Conservation (phyloP, 2,329 filamentous ascomycete genomes). For the Neopestalotiopsis clavispora region DNA sequence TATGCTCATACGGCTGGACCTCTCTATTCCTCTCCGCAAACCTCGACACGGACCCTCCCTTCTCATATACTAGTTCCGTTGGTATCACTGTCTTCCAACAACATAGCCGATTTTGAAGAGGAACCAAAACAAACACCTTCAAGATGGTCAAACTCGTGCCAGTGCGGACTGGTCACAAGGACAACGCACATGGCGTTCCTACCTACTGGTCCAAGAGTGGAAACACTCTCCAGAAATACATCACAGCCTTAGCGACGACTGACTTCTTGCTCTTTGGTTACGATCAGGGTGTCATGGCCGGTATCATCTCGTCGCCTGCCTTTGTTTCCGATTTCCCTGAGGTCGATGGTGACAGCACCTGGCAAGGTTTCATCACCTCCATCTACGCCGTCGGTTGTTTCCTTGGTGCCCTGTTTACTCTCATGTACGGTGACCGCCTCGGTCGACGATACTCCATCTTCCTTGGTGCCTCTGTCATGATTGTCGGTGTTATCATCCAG, state of each 20-base stretch:
- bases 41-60: conserved; percentile 7
- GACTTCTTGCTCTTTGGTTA: conserved; percentile 36
- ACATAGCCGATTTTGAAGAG: background rate
- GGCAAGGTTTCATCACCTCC: conserved; percentile 43
- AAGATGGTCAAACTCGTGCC: conserved; percentile 14
- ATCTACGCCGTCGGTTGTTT: conserved; percentile 50
- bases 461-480: conserved; percentile 56
- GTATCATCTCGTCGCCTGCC: conserved; percentile 33
- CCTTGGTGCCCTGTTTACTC: conserved; percentile 43
- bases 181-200: conserved; percentile 34
- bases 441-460: conserved; percentile 61
- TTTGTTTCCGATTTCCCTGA: conserved; percentile 36
- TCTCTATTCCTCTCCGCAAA: conserved; percentile 8
- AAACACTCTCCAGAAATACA: conserved; percentile 30
- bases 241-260: conserved; percentile 33
- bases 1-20: background rate
- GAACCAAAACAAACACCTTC: background rate
- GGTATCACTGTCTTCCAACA: too few species aligned
- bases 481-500: conserved; percentile 61
- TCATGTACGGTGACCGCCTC: conserved; percentile 55
- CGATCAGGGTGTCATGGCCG: conserved; percentile 39
- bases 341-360: conserved; percentile 35
- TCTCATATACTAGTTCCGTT: background rate
- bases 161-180: conserved; percentile 26
- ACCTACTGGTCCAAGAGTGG: conserved; percentile 38